Conservation (phyloP, 331 rosid genomes). For the Dryas integrifolia region DNA sequence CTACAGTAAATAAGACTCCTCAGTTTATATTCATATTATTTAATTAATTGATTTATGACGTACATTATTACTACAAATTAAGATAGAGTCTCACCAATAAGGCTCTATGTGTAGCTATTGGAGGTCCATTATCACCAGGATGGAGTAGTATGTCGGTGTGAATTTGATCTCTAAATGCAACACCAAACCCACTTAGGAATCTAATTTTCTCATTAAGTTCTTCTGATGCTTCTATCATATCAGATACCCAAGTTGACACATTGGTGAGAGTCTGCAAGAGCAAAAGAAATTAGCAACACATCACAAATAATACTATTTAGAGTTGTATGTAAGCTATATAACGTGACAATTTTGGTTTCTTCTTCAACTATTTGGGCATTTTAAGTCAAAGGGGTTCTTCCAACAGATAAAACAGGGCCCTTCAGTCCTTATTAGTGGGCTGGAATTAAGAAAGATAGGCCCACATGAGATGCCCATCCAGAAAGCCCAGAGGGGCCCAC, state of each 20-base stretch:
- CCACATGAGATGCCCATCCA: background rate
- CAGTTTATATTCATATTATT: too few species aligned
- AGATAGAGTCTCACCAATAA: conserved; percentile 44
- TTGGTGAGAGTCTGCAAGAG: conserved; percentile 42
- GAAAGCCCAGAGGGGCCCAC: too few species aligned
- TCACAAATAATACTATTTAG: background rate
- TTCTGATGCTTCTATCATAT: conserved; percentile 32
- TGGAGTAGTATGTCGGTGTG: conserved; percentile 65
- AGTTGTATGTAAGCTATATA: background rate
- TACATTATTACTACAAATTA: too few species aligned
- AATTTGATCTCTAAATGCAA: conserved; percentile 53
- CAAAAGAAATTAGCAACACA: background rate
- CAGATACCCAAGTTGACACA: conserved; percentile 44
- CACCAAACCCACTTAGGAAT: conserved; percentile 45
- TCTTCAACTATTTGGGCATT: too few species aligned
- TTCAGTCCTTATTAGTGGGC: too few species aligned
- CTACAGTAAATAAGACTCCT: conserved; percentile 19
- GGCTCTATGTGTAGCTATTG: conserved; percentile 72
- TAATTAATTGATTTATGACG: too few species aligned
- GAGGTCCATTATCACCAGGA: conserved; percentile 48
- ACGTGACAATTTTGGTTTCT: too few species aligned
- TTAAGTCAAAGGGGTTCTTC: too few species aligned
- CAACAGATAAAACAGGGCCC: too few species aligned
- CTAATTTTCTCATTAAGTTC: conserved; percentile 43
- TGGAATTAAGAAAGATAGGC: background rate